Evolutionary conservation across 179 eudicot genomes (phyloP), one percentile per base, ranked within the genome.

Genomic region (Drosera spatulata): DNA sequence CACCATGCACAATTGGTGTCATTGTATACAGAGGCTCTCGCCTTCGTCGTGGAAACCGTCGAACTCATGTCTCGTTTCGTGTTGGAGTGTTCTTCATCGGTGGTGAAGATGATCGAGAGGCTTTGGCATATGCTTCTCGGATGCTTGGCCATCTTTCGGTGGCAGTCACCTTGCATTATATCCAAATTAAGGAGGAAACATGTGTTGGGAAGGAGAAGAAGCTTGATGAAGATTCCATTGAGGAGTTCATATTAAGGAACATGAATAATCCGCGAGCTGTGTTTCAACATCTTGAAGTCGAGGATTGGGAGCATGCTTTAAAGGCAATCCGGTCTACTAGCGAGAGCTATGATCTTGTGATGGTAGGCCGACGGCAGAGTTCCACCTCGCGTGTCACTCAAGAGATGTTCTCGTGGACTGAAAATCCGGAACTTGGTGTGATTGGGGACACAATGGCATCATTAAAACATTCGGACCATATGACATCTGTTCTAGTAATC

Each of bases 61-160:
- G 5, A 0, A 2, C 33, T 22, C 33, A 49, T 5, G 33, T 41
- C 2, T 42, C 61, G 2, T 66, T 65, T 14, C 59, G 51, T 1
- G 61, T 69, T 12, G 58, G 39, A 4, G 71, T 69, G 0, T 39
- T 74, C 7, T 74, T 61, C 61, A 53, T 61, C 3, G 73, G 77
- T 0, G 77, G 73, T 3, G 67, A 69, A 38, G 77, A 73, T 53
- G 77, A 74, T 7, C 12, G 78, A 5, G 78, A 74, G 51, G 74
- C 49, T 2, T 69, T 74, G 15, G 43, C 78, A 33, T 74, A 58
- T 39, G 78, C 67, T 6, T 33, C 51, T 11, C 71, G 65, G 2
- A 69, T 74, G 68, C 59, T 51, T 2, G 65, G 61, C n/a, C 71
- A 66, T 39, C 71, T 65, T 0, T 51, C 61, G 1, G 68, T 74